Conservation (phyloP, 768 basidiomycete species). For the Russula compacta region DNA sequence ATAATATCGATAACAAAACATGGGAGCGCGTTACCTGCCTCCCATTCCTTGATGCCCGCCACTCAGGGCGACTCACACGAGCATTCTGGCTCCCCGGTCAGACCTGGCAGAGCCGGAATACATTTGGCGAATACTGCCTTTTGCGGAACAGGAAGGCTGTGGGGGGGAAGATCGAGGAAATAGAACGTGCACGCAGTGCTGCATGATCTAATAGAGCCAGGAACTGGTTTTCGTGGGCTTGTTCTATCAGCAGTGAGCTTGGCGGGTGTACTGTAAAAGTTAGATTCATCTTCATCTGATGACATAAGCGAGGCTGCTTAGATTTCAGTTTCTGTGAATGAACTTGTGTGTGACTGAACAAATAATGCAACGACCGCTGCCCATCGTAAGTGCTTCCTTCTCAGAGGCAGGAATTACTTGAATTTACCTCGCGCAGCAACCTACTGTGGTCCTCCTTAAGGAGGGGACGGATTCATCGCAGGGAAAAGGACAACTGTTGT, state of each 20-base stretch:
- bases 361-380: slow-evolving; percentile 71
- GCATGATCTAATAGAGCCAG: neutral
- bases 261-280: too few relatives aligned
- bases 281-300: neutral
- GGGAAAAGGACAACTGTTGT: slow-evolving; percentile 84
- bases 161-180: slow-evolving; percentile 22
- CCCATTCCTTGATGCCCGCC: slow-evolving; percentile 74
- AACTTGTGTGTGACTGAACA: neutral
- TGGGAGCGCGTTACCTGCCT: slow-evolving; percentile 82
- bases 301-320: slow-evolving; percentile 13
- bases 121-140: slow-evolving; percentile 87
- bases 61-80: slow-evolving; percentile 65
- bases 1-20: slow-evolving; percentile 47
- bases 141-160: slow-evolving; percentile 50
- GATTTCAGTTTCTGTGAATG: neutral
- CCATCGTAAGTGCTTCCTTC: slow-evolving; percentile 16
- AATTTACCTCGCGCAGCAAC: slow-evolving; percentile 56
- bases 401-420: neutral
- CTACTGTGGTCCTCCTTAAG: slow-evolving; percentile 89
- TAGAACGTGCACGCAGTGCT: neutral
- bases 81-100: slow-evolving; percentile 72
- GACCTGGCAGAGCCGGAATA: slow-evolving; percentile 58
- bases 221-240: too few relatives aligned
- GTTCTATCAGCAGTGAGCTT: too few relatives aligned
- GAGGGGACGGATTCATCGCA: slow-evolving; percentile 97